These are phyloP conservation scores for Cystobasidium tubakii DNA, from an alignment of 768 basidiomycete species.

Conservation along the genomic window DNA sequence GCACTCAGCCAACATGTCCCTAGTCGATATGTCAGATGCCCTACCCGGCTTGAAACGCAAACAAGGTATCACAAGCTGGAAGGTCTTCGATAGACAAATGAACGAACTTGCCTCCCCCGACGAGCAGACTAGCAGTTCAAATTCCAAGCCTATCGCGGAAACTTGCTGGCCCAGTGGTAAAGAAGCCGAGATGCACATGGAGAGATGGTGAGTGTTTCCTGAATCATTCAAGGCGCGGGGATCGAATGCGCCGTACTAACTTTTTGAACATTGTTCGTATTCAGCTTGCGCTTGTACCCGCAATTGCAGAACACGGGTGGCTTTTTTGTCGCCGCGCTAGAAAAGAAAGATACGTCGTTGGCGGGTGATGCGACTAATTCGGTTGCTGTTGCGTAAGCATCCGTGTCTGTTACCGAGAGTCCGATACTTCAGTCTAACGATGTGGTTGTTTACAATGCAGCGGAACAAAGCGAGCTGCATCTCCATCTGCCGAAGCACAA, in stretches of 20 bases:
- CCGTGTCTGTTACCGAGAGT: too few species aligned
- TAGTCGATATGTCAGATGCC: constrained; percentile 69
- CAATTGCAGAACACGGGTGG: constrained; percentile 95
- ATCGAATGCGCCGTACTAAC: too few species aligned
- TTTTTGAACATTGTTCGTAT: neutral
- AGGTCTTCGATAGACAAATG: constrained; percentile 58
- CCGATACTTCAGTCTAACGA: constrained; percentile 19
- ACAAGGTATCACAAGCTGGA: constrained; percentile 73
- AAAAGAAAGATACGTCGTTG: constrained; percentile 46
- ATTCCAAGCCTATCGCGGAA: constrained; percentile 55
- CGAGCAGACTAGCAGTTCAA: constrained; percentile 46
- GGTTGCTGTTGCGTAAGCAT: too few species aligned
- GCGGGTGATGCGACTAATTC: constrained; percentile 23
- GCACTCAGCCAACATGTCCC: constrained; percentile 57
- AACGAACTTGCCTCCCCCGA: constrained; percentile 34
- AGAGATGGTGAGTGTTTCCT: constrained; percentile 60
- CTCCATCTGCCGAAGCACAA: constrained; percentile 34
- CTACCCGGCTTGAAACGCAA: constrained; percentile 67
- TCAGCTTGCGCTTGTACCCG: constrained; percentile 81
- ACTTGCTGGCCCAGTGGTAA: constrained; percentile 76
- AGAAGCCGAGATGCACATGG: constrained; percentile 58
- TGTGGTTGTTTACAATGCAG: too few species aligned
- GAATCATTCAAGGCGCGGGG: neutral
- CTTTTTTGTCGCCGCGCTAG: constrained; percentile 88
- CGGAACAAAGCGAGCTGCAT: constrained; percentile 31